A percentile compares a stretch with the other conserved stretches of the same genome.
Evolutionary conservation across 768 basidiomycete species (phyloP).

Genomic region (Lepiota venenata): DNA sequence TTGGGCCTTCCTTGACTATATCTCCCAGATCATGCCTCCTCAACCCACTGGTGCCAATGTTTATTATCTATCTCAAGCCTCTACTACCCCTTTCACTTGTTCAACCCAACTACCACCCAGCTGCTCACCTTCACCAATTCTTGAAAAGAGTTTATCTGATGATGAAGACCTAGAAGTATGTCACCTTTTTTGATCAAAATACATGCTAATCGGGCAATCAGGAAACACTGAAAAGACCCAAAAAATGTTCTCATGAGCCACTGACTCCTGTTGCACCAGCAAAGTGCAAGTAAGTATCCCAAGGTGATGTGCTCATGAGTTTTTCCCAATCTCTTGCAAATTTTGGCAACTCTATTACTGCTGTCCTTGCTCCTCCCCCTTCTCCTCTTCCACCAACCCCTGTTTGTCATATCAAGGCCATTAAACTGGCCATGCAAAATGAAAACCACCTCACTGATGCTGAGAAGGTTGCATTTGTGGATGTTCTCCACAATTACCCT

Average conservation of each 20-base stretch:
- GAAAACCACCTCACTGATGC: background rate
- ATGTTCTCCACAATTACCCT: slow-evolving; percentile 1
- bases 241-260: background rate
- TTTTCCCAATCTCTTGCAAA: no score
- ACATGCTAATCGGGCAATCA: no score
- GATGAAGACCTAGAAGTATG: no score
- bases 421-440: background rate
- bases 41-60: slow-evolving; percentile 9
- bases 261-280: no score
- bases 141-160: no score
- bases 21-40: slow-evolving; percentile 13
- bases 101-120: background rate
- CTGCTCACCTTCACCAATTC: background rate
- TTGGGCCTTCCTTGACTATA: slow-evolving; percentile 13
- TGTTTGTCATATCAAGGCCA: slow-evolving; percentile 2
- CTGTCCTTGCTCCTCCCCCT: no score
- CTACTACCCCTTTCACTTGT: background rate
- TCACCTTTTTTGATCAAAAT: no score
- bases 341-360: no score
- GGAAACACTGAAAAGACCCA: background rate
- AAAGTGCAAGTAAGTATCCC: no score
- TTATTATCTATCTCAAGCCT: slow-evolving; percentile 6
- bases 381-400: slow-evolving; percentile 13
- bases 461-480: slow-evolving; percentile 5
- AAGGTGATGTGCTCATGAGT: no score